Evolutionary conservation across 176 grass and related monocot genomes (phyloP).

Genomic region (Oryza glaberrima): DNA sequence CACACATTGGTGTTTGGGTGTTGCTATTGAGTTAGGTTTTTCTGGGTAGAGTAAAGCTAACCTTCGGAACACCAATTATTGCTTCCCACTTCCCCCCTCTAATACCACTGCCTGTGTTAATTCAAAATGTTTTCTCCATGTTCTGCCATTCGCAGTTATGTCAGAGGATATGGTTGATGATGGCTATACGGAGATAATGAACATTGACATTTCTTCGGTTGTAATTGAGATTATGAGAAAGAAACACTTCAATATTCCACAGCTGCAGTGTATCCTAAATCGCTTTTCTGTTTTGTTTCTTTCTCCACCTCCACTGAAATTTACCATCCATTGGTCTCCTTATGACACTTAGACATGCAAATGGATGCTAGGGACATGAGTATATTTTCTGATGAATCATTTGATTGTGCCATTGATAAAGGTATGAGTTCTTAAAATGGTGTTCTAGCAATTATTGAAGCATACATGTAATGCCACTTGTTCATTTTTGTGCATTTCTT

Average conservation of each 20-base stretch:
- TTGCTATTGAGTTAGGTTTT: background rate
- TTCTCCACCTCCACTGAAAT: background rate
- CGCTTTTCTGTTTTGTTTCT: background rate
- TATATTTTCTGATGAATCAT: constrained; percentile 79
- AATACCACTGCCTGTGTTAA: constrained; percentile 6
- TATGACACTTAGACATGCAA: constrained; percentile 74
- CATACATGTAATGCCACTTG: constrained; percentile 10
- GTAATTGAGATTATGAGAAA: constrained; percentile 94
- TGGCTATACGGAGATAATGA: constrained; percentile 83
- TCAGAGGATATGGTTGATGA: constrained; percentile 97
- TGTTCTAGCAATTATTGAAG: constrained; percentile 6
- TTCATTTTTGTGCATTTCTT: constrained; percentile 33
- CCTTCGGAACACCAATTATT: background rate
- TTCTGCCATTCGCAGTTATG: constrained; percentile 65
- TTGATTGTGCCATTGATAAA: constrained; percentile 99
- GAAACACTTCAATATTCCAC: constrained; percentile 72
- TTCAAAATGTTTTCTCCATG: constrained; percentile 22
- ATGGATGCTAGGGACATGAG: constrained; percentile 98
- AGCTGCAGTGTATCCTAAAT: constrained; percentile 84
- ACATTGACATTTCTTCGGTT: constrained; percentile 91
- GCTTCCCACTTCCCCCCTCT: background rate
- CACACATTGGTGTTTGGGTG: background rate
- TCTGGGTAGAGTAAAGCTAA: background rate
- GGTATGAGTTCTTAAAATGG: constrained; percentile 48
- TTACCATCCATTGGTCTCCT: constrained; percentile 39